Base-by-base conservation (phyloP, 805 yeast genomes). In the Starmerella geochares region DNA sequence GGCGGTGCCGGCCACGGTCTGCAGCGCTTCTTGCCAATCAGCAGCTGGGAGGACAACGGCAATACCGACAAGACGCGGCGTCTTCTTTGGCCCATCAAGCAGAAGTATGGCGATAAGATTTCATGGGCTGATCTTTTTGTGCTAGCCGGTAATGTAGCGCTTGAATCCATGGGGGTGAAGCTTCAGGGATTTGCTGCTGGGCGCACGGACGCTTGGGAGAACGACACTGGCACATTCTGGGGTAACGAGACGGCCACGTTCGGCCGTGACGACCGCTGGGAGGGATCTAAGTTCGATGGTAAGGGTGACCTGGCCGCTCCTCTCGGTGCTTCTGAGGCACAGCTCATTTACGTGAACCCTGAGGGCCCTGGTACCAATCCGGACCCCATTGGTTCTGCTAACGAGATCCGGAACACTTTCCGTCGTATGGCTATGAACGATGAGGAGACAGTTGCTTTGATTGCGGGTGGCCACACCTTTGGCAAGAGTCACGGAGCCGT, bases 381-480 rank as follows among this genome's bases (percentile, higher is more conserved):
- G 24, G 54, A 41, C 23, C 57, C 57, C 10, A 19, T 5, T 7
- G 38, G 19, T 17, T 54, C 57, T n/a, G 57, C 57, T 1, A 42
- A 24, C 11, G 57, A 54, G 48, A 49, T 54, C n/a, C 54, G 57
- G 21, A 46, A 44, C 35, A 54, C 55, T 9, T 54, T 54, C 52
- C 27, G 42, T 33, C 53, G 57, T 14, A 54, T 54, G 57, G 57
- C 54, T 23, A 54, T 54, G 57, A 38, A 23, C 38, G 57, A 54
- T 23, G 52, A 52, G 52, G 57, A 54, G 49, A 54, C 57, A 9
- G 57, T 54, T 3, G 57, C 55, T 1, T 40, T 54, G 3, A 54
- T 54, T 49, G 57, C 57, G 9, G 57, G 57, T 29, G 57, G 57
- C 31, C 57, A 54, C 50, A 19, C 52, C 21, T 54, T 54, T 49